Conservation (phyloP, 129 eudicot genomes). For the carrot (Daucus carota) region DNA sequence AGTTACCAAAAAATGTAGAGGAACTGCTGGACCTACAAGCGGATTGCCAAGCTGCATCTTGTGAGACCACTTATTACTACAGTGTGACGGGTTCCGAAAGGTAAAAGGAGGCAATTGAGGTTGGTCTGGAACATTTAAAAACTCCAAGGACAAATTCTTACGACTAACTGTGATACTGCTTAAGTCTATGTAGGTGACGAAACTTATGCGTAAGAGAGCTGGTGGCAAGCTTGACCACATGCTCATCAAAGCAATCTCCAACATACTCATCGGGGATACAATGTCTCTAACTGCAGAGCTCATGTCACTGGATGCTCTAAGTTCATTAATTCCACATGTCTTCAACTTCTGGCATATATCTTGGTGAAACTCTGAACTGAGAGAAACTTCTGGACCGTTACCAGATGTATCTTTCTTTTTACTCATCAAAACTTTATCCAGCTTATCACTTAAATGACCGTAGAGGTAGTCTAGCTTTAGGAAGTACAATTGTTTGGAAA, state of each 20-base stretch:
- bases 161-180: conserved; percentile 15
- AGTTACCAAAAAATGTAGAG: conserved; percentile 42
- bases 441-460: conserved; percentile 31
- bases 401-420: conserved; percentile 15
- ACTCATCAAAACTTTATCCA: conserved; percentile 20
- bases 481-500: conserved; percentile 28
- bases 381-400: conserved; percentile 5
- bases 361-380: conserved; percentile 31
- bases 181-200: conserved; percentile 38
- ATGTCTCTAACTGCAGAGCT: conserved; percentile 37
- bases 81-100: conserved; percentile 44
- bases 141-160: conserved; percentile 34
- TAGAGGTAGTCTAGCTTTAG: conserved; percentile 39
- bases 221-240: conserved; percentile 47
- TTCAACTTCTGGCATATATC: conserved; percentile 41
- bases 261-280: conserved; percentile 47
- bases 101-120: conserved; percentile 52
- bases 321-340: conserved; percentile 19
- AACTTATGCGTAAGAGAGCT: conserved; percentile 35
- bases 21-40: conserved; percentile 56
- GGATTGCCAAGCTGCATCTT: conserved; percentile 30
- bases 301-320: conserved; percentile 17
- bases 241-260: conserved; percentile 48
- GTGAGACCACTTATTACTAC: conserved; percentile 52
- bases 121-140: conserved; percentile 42